Evolutionary conservation across 768 basidiomycete genomes (phyloP), one percentile per base, ranked within the genome.

Genomic region (Mycena crocata): DNA sequence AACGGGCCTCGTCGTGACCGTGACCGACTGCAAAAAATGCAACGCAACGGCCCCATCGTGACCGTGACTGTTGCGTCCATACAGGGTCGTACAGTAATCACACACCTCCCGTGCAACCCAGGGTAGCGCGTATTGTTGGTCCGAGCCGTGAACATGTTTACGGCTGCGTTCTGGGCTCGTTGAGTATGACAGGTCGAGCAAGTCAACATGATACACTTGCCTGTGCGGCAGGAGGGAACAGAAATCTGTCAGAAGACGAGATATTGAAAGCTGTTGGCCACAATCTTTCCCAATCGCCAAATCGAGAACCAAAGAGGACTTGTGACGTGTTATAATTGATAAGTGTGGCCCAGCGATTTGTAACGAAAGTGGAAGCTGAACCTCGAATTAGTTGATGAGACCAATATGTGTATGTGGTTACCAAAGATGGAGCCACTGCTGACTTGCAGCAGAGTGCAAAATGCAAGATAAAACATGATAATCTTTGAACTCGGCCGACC

Each of bases 381-480:
- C n/a, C 34, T 21, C 21, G 31, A 48, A 39, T 40, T 12, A 51
- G n/a, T 15, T 2, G 31, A 26, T 1, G 13, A 19, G 5, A 14
- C 26, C 17, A n/a, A 40, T 8, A 21, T 39, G 17, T 26, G 5
- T 14, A 40, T 23, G 17, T 24, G 32, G 54, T 54, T 31, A 57
- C 66, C 54, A 39, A 62, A 61, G n/a, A 66, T 61, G 12, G 65
- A 66, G 24, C 58, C 58, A 31, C 59, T 67, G 21, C 66, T 62
- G 28, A 67, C 30, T 49, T 67, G 66, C 35, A 67, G 17, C 10
- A 67, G 35, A 26, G 50, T 31, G n/a, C 52, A 56, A 40, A 31
- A 35, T 48, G 35, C 60, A n/a, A 62, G 46, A 55, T 67, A 67
- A 8, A 57, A 12, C 4, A 67, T 9, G 21, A 62, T 67, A 19